A percentile compares a stretch with the other conserved stretches of the same genome.
phyloP scores from a whole-genome alignment of 805 yeast species.

The Saccharomycopsis sp. region DNA sequence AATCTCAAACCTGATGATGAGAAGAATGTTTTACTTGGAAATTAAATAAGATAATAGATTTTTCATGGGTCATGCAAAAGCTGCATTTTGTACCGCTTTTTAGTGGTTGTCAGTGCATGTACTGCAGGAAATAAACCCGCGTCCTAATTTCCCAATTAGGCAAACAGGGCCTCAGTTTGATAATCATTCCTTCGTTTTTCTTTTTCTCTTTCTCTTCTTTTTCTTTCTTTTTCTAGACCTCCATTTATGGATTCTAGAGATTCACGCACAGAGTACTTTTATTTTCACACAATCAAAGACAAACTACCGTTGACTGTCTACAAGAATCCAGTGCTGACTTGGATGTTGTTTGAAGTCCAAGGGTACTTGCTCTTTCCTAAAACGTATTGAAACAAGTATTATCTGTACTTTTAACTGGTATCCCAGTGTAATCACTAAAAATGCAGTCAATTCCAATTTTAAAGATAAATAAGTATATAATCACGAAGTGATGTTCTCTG shows the following conservation, averaged over 20 bases:
- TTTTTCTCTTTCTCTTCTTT: background rate
- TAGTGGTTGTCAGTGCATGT: background rate
- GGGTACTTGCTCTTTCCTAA: background rate
- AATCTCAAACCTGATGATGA: background rate
- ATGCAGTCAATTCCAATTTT: background rate
- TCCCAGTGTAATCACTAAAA: background rate
- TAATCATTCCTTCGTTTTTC: background rate
- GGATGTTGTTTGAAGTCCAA: background rate
- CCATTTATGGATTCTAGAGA: background rate
- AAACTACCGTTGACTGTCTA: background rate
- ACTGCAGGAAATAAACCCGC: background rate
- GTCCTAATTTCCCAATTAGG: background rate
- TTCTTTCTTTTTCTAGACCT: background rate
- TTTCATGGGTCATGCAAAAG: background rate
- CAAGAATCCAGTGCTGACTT: background rate
- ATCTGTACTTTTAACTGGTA: background rate
- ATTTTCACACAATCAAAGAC: background rate
- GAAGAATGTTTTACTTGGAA: constrained; percentile 1
- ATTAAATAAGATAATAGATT: background rate
- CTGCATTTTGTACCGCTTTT: background rate
- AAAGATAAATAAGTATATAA: background rate
- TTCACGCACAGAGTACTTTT: too few species aligned
- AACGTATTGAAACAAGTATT: too few species aligned
- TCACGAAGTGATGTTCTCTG: background rate
- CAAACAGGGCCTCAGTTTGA: constrained; percentile 1